Percentiles rank a stretch among this genome's conserved stretches.
These are phyloP conservation scores for Triticum timopheevii DNA, from an alignment of 176 grass and related monocot species.

Conservation along the genomic window DNA sequence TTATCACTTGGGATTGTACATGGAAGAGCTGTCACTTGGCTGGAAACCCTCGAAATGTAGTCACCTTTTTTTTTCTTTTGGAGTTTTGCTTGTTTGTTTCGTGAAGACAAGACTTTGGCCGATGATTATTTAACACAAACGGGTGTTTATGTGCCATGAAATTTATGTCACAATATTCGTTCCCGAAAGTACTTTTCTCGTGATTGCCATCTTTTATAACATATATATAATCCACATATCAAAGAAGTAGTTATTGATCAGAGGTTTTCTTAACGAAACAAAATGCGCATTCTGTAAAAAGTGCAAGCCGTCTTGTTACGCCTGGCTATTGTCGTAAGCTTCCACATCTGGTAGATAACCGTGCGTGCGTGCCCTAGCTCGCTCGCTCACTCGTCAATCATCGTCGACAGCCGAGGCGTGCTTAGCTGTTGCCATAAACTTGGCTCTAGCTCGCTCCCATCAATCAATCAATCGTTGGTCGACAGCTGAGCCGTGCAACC, in stretches of 20 bases:
- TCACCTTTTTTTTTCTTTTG: no score
- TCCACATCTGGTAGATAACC: not conserved
- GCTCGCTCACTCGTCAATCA: not conserved
- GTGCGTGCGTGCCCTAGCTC: not conserved
- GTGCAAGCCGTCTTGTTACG: no score
- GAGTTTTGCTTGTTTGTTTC: not conserved
- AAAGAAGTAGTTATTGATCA: no score
- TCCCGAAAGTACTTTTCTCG: no score
- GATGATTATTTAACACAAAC: not conserved
- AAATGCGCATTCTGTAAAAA: no score
- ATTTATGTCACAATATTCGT: no score
- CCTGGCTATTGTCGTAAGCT: no score
- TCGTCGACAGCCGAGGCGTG: not conserved
- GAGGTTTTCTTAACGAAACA: no score
- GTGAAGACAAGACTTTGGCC: not conserved
- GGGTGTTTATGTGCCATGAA: no score
- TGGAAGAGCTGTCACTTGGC: not conserved
- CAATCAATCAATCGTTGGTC: slow-evolving; percentile 13
- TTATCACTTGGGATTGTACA: not conserved
- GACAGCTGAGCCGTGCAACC: slow-evolving; percentile 26
- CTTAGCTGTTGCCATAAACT: not conserved
- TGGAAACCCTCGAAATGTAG: no score
- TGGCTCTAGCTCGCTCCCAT: not conserved
- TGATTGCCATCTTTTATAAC: no score
- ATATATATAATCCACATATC: no score